Evolutionary conservation across 2,329 filamentous ascomycete species (phyloP).

Genomic region (Aspergillus puulaauensis): DNA sequence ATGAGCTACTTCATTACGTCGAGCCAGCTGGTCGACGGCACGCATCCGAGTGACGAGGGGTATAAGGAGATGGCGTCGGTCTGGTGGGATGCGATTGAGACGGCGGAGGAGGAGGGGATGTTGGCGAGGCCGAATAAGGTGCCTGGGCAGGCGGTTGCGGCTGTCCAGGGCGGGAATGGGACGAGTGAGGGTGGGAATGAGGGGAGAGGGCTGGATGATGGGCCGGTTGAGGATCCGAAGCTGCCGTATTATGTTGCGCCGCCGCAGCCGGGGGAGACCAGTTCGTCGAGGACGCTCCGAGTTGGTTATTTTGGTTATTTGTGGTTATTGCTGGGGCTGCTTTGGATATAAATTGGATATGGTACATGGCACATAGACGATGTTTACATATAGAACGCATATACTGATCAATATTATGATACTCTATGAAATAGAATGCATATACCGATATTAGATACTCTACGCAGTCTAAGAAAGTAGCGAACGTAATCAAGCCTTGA

Average conservation of each 20-base stretch:
- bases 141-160: not conserved
- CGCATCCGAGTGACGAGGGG: slow-evolving; percentile 24
- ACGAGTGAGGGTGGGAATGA: not conserved
- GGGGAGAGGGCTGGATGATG: slow-evolving; percentile 3
- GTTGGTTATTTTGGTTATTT: not conserved
- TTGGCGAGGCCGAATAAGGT: not conserved
- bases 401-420: no score
- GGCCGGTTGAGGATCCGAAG: not conserved
- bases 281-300: not conserved
- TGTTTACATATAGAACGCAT: no score
- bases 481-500: not conserved
- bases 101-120: slow-evolving; percentile 14
- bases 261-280: not conserved
- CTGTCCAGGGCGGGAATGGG: not conserved
- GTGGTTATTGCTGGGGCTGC: not conserved
- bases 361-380: not conserved
- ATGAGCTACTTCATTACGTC: slow-evolving; percentile 23
- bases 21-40: slow-evolving; percentile 20
- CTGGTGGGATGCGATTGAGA: slow-evolving; percentile 26
- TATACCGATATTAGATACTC: not conserved
- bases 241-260: slow-evolving; percentile 8
- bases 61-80: slow-evolving; percentile 29
- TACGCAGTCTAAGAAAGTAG: not conserved
- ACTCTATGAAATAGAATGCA: not conserved
- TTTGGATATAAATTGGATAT: not conserved